Percentiles rank a stretch among this genome's conserved stretches.
phyloP scores from a whole-genome alignment of 352 stramenopile genomes.

The Peronospora tabacina region DNA sequence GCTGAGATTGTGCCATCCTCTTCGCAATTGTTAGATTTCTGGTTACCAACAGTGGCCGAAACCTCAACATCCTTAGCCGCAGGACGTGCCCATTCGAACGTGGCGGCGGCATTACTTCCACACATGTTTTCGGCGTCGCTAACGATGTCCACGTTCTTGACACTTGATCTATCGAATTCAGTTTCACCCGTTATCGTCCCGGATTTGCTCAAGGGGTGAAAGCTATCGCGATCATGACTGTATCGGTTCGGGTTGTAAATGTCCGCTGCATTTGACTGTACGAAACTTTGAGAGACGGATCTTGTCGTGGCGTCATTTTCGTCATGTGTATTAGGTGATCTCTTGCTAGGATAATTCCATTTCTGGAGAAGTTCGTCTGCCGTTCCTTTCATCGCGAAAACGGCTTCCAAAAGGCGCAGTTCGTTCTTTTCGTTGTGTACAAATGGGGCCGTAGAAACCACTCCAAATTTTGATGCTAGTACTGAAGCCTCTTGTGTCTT shows the following conservation, averaged over 20 bases:
- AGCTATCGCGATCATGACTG: slow-evolving; percentile 22
- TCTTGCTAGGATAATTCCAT: slow-evolving; percentile 20
- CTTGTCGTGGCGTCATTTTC: slow-evolving; percentile 4
- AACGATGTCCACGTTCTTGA: background rate
- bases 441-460: slow-evolving; percentile 1
- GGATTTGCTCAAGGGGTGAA: slow-evolving; percentile 7
- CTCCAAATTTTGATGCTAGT: slow-evolving; percentile 1
- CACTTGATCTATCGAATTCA: background rate
- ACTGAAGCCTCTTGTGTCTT: slow-evolving; percentile 28
- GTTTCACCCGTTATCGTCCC: background rate
- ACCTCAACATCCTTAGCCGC: slow-evolving; percentile 6
- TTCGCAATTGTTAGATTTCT: slow-evolving; percentile 5
- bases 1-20: slow-evolving; percentile 1
- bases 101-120: slow-evolving; percentile 1
- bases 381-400: slow-evolving; percentile 36
- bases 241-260: slow-evolving; percentile 32
- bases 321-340: background rate
- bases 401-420: slow-evolving; percentile 30
- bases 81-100: slow-evolving; percentile 21
- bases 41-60: slow-evolving; percentile 2
- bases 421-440: slow-evolving; percentile 7
- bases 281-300: slow-evolving; percentile 2
- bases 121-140: background rate
- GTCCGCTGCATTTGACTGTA: slow-evolving; percentile 13
- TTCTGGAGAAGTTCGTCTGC: slow-evolving; percentile 34